Base-by-base conservation (phyloP, 1,139 yeast species). In the Candida labiduridarum region DNA sequence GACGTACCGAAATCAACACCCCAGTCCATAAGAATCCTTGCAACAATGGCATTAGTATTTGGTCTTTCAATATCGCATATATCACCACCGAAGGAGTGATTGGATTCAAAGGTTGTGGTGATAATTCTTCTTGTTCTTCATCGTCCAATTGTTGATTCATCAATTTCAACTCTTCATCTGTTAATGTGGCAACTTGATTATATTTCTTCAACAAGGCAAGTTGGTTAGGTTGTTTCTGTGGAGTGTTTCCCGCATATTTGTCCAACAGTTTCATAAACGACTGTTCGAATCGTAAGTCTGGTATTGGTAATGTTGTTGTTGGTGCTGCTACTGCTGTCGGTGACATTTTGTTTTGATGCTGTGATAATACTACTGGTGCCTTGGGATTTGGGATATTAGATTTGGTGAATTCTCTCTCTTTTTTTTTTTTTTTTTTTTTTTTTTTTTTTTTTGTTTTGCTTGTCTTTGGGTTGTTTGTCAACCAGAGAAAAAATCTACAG, bases 231-330 rank as follows among this genome's bases (percentile, higher is more conserved):
- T 36, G 44, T 44, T 36, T 19, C 22, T 44, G 29, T 6, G 18
- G 41, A 30, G 36, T 49, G 30, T 46, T 41, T 9, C 59, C 59
- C n/a, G 79, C 76, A 52, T 76, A 71, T 6, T 57, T 56, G 31
- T 68, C 57, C 18, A 86, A 66, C n/a, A 79, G 74, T 44, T 74
- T 74, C 58, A 75, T 65, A 61, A 87, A 86, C 1, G 87, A 65
- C 56, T 79, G 76, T 57, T 85, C 90, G 59, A 85, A 85, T 44
- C 92, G 71, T 27, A 86, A 68, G 58, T 87, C 94, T 0, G 92
- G 92, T 7, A 84, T 70, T 1, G 71, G 66, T 11, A 78, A 50
- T 19, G 62, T n/a, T 22, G 25, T 7, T 42, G 41, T 4, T 25
- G 29, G 29, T 25, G 9, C 10, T 25, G 29, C 29, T 25, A 4